Conservation (phyloP, 2,329 filamentous ascomycete genomes). For the Xylogone sp. region DNA sequence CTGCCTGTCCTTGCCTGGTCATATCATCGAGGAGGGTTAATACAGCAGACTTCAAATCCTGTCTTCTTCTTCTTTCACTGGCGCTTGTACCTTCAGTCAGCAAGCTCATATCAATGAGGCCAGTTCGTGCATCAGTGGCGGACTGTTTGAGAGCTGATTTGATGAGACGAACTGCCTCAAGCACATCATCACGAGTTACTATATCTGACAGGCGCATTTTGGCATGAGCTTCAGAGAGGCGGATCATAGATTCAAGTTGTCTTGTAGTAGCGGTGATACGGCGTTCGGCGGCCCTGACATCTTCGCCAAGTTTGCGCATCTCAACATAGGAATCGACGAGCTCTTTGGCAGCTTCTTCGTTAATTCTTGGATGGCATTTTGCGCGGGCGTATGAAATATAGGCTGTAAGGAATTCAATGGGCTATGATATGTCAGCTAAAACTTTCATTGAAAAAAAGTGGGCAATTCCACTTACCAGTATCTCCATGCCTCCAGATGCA, state of each 20-base stretch:
- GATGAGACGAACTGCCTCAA: conserved; percentile 89
- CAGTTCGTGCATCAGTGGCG: conserved; percentile 87
- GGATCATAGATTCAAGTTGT: conserved; percentile 98
- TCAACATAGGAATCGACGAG: conserved; percentile 85
- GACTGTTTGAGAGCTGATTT: conserved; percentile 93
- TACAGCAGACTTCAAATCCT: conserved; percentile 79
- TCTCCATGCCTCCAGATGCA: conserved; percentile 67
- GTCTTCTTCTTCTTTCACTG: conserved; percentile 76
- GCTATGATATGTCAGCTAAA: conserved; percentile 44
- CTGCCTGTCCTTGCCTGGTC: conserved; percentile 61
- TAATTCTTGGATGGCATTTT: conserved; percentile 79
- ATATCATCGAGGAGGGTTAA: conserved; percentile 77
- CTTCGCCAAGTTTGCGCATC: conserved; percentile 90
- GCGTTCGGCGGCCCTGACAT: conserved; percentile 83
- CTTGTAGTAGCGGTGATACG: conserved; percentile 96
- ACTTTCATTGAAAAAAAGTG: too few species aligned
- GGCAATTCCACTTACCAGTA: conserved; percentile 81
- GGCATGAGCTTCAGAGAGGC: conserved; percentile 90
- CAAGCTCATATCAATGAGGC: conserved; percentile 94
- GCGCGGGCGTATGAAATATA: conserved; percentile 96
- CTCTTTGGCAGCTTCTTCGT: conserved; percentile 74
- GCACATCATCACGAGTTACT: conserved; percentile 79
- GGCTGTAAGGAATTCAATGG: conserved; percentile 89
- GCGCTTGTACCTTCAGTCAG: conserved; percentile 92
- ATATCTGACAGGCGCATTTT: conserved; percentile 85